Evolutionary conservation across 306 rosid genomes (phyloP).

Genomic region (Cucurbita ficifolia): DNA sequence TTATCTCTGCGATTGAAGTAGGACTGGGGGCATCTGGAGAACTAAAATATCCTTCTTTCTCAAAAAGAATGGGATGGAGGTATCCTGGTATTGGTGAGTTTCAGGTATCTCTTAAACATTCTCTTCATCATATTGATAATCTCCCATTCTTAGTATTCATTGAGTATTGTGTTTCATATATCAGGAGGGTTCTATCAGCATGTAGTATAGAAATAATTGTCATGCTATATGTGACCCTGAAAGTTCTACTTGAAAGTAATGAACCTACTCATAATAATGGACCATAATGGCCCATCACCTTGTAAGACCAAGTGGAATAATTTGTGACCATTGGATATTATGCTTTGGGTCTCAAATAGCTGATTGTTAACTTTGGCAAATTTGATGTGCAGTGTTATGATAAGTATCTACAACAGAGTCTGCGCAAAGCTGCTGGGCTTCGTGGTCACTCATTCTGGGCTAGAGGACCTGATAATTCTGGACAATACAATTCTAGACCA

Average conservation of each 20-base stretch:
- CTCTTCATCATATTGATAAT: background rate
- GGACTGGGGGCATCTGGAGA: constrained; percentile 96
- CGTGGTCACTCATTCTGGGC: constrained; percentile 96
- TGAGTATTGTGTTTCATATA: background rate
- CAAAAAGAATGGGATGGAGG: constrained; percentile 93
- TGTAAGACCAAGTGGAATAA: background rate
- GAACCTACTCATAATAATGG: background rate
- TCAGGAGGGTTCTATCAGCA: background rate
- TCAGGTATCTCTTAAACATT: constrained; percentile 58
- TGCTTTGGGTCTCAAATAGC: background rate
- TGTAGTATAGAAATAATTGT: background rate
- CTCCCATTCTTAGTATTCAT: background rate
- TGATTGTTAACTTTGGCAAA: constrained; percentile 7
- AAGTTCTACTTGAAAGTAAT: background rate
- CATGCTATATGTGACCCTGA: background rate
- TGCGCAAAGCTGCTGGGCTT: constrained; percentile 64
- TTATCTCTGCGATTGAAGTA: constrained; percentile 65
- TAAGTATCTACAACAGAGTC: constrained; percentile 70
- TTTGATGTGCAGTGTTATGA: constrained; percentile 68
- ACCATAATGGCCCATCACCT: background rate
- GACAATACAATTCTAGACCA: constrained; percentile 80
- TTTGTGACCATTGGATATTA: background rate
- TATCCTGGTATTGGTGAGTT: constrained; percentile 99
- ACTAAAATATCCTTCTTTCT: constrained; percentile 85
- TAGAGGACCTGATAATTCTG: constrained; percentile 92